Conservation (phyloP, 2,329 filamentous ascomycete genomes). For the Thermoascus crustaceus region DNA sequence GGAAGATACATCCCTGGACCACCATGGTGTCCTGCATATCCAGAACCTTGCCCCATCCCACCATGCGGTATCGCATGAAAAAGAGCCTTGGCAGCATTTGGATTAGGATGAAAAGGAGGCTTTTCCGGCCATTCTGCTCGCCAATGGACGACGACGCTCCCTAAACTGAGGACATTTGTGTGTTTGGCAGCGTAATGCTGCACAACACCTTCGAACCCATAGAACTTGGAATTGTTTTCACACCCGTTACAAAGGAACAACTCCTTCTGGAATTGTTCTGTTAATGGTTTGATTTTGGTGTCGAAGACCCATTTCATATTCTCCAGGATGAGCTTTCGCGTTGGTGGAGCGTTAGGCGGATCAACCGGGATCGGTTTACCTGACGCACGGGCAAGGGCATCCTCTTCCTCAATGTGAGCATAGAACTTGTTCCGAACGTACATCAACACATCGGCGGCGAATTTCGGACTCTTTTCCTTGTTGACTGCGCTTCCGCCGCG, state of each 20-base stretch:
- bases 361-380: conserved; percentile 42
- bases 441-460: conserved; percentile 64
- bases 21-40: conserved; percentile 11
- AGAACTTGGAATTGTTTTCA: conserved; percentile 56
- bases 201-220: conserved; percentile 68
- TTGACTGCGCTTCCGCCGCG: conserved; percentile 54
- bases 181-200: conserved; percentile 82
- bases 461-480: conserved; percentile 56
- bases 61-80: conserved; percentile 27
- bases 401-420: conserved; percentile 48
- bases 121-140: conserved; percentile 69
- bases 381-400: conserved; percentile 39
- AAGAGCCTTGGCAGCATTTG: conserved; percentile 37
- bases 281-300: conserved; percentile 62
- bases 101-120: conserved; percentile 62
- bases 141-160: conserved; percentile 69
- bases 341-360: conserved; percentile 46
- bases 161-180: conserved; percentile 59
- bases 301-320: conserved; percentile 86
- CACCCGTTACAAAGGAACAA: conserved; percentile 69
- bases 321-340: conserved; percentile 61
- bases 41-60: conserved; percentile 10
- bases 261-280: conserved; percentile 59
- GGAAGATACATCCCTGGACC: conserved; percentile 10
- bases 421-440: conserved; percentile 61